Conservation (phyloP, 129 eudicot genomes). For the Erigeron canadensis region DNA sequence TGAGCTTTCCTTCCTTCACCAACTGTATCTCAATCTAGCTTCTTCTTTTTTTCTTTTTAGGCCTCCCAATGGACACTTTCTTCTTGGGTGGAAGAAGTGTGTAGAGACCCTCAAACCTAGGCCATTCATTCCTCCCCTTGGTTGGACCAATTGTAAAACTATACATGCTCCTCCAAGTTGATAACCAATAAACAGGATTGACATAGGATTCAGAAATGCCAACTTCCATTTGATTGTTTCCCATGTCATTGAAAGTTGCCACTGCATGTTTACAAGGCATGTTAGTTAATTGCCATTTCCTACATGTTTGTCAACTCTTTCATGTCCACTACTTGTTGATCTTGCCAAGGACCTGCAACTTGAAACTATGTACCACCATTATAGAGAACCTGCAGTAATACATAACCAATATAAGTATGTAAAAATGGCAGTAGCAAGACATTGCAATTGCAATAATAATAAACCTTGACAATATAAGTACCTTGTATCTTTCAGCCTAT, state of each 20-base stretch:
- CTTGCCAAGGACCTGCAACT: neutral
- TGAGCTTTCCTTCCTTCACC: too few species aligned
- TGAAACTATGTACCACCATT: neutral
- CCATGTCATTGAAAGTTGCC: neutral
- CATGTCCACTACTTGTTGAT: neutral
- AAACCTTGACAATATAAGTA: too few species aligned
- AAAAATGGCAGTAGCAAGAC: too few species aligned
- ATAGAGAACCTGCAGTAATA: neutral
- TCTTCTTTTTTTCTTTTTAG: too few species aligned
- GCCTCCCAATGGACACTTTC: too few species aligned
- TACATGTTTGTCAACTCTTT: neutral
- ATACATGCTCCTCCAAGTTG: neutral
- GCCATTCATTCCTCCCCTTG: too few species aligned
- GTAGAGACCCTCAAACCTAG: too few species aligned
- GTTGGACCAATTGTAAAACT: neutral
- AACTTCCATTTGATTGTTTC: neutral
- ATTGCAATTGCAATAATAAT: too few species aligned
- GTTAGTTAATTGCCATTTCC: too few species aligned
- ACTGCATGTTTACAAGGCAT: neutral
- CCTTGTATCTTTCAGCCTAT: neutral
- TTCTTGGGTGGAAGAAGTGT: too few species aligned
- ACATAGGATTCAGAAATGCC: neutral
- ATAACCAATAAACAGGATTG: neutral
- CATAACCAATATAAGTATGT: too few species aligned
- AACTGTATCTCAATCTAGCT: too few species aligned